Evolutionary conservation across 768 basidiomycete genomes (phyloP).

Genomic region (Boletus subparvulus): DNA sequence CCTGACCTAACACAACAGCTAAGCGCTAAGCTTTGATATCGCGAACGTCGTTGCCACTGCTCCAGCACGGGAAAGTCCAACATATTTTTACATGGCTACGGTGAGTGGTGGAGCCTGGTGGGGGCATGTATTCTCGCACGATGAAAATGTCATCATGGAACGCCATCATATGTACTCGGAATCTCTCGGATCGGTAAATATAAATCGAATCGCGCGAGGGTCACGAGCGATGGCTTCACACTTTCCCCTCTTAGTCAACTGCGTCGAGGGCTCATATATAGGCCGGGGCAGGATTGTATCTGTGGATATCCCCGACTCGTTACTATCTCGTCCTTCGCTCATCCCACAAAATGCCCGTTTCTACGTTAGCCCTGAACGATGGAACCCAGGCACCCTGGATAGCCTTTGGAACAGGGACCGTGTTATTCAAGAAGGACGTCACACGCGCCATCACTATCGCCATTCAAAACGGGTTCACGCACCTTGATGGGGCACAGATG

Average conservation of each 20-base stretch:
- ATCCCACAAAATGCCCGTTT: constrained; percentile 24
- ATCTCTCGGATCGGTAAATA: not conserved
- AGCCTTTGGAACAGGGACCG: constrained; percentile 63
- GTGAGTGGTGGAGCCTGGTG: no score
- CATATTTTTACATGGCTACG: no score
- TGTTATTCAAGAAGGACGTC: constrained; percentile 47
- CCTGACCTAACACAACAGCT: no score
- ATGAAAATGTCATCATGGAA: not conserved
- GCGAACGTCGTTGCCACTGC: not conserved
- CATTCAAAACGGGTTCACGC: constrained; percentile 55
- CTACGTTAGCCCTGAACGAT: constrained; percentile 51
- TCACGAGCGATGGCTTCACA: constrained; percentile 7
- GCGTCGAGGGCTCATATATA: constrained; percentile 7
- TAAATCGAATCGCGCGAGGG: not conserved
- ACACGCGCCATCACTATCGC: constrained; percentile 41
- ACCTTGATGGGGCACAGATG: constrained; percentile 63
- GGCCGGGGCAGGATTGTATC: not conserved
- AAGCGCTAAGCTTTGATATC: not conserved
- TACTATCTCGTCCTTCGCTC: constrained; percentile 5
- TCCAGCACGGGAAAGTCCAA: not conserved
- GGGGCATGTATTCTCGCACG: no score
- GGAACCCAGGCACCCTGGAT: constrained; percentile 54
- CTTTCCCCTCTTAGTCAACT: constrained; percentile 9
- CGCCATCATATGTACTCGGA: not conserved
- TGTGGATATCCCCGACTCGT: not conserved